phyloP scores from a whole-genome alignment of 2,329 filamentous ascomycete species.

The Chrysoporthe puriensis region DNA sequence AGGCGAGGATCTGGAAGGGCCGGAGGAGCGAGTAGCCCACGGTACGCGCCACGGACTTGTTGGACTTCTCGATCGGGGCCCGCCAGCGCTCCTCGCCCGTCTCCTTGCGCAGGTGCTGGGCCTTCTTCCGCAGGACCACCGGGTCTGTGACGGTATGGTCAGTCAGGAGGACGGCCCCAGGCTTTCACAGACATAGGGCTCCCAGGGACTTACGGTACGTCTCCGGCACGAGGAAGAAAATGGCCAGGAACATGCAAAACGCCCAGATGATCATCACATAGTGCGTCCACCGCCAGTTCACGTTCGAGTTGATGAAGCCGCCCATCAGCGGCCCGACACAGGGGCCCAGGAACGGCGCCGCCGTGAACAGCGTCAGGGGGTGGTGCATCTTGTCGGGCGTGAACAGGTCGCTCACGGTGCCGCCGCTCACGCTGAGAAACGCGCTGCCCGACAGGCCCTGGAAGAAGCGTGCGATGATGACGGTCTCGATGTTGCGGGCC shows the following conservation, averaged over 20 bases:
- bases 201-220: slow-evolving; percentile 68
- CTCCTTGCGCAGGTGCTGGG: slow-evolving; percentile 67
- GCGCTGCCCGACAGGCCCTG: slow-evolving; percentile 72
- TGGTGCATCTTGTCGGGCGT: slow-evolving; percentile 67
- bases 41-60: slow-evolving; percentile 67
- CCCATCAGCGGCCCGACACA: slow-evolving; percentile 65
- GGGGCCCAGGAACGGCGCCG: slow-evolving; percentile 66
- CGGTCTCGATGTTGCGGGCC: slow-evolving; percentile 78
- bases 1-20: slow-evolving; percentile 78
- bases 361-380: slow-evolving; percentile 82
- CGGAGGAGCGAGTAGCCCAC: slow-evolving; percentile 63
- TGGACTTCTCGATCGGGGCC: slow-evolving; percentile 74
- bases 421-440: slow-evolving; percentile 76
- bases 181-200: neutral
- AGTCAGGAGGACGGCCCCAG: neutral
- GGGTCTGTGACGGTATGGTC: slow-evolving; percentile 47
- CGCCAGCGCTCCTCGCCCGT: slow-evolving; percentile 79
- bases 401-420: slow-evolving; percentile 84
- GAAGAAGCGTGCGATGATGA: slow-evolving; percentile 79
- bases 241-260: slow-evolving; percentile 62
- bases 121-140: slow-evolving; percentile 75
- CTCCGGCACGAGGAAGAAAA: slow-evolving; percentile 79
- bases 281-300: slow-evolving; percentile 80
- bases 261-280: slow-evolving; percentile 86
- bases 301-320: slow-evolving; percentile 80